Conservation (phyloP, 2,329 filamentous ascomycete species). For the Plectosphaerella sp. region DNA sequence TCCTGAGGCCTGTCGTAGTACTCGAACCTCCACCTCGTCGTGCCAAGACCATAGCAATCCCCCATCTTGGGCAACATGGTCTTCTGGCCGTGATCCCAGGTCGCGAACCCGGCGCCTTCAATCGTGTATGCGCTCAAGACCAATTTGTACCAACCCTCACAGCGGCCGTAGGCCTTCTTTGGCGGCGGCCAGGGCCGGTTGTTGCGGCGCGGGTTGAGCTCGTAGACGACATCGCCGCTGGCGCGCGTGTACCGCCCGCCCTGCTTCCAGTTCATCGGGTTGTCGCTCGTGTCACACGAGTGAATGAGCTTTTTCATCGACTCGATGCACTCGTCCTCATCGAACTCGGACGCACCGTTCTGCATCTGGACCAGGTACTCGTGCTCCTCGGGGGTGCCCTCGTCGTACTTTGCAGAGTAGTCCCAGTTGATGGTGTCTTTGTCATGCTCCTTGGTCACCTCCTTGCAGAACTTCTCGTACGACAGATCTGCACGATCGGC, state of each 20-base stretch:
- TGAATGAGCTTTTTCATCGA: constrained; percentile 17
- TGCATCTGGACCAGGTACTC: constrained; percentile 13
- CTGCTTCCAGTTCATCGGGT: constrained; percentile 25
- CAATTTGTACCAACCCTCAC: constrained; percentile 9
- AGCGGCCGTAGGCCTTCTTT: constrained; percentile 12
- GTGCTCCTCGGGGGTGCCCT: constrained; percentile 21
- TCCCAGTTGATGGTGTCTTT: constrained; percentile 15
- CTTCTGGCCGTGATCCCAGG: constrained; percentile 17
- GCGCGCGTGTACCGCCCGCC: constrained; percentile 13
- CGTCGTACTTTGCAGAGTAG: constrained; percentile 15
- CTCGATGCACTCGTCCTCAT: constrained; percentile 15
- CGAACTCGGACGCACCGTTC: constrained; percentile 6
- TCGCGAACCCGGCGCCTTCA: constrained; percentile 19
- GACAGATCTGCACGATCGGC: constrained; percentile 15
- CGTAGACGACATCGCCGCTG: constrained; percentile 18
- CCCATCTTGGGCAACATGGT: constrained; percentile 14
- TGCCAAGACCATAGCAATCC: neutral
- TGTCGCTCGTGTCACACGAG: constrained; percentile 19
- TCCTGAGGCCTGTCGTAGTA: constrained; percentile 1
- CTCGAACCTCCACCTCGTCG: constrained; percentile 6
- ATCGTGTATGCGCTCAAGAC: neutral
- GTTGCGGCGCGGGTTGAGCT: constrained; percentile 12
- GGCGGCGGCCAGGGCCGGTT: constrained; percentile 15
- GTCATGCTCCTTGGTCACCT: constrained; percentile 6
- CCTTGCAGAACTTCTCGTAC: constrained; percentile 21